A percentile compares a stretch with the other conserved stretches of the same genome.
Conservation (phyloP, 805 yeast genomes). For the Suhomyces xylopsoci region DNA sequence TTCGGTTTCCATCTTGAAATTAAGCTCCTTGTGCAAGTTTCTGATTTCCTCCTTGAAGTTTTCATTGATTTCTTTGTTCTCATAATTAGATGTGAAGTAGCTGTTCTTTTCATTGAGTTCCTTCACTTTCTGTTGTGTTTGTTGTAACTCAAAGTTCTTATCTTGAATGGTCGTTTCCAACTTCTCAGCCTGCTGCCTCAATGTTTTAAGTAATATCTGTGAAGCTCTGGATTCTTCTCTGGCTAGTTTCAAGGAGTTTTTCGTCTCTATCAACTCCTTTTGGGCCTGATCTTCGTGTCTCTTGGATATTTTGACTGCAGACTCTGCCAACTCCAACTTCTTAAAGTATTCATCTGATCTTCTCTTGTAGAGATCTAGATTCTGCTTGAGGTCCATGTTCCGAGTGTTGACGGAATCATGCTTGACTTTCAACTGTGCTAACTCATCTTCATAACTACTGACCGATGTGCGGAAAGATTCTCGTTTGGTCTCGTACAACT, state of each 20-base stretch:
- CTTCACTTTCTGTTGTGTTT: conserved; percentile 45
- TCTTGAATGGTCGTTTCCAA: conserved; percentile 58
- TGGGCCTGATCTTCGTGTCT: conserved; percentile 56
- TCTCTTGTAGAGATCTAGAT: conserved; percentile 58
- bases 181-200: conserved; percentile 48
- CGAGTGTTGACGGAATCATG: conserved; percentile 56
- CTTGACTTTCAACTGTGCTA: conserved; percentile 52
- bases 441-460: conserved; percentile 34
- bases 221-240: conserved; percentile 53
- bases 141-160: conserved; percentile 52
- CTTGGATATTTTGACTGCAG: conserved; percentile 60
- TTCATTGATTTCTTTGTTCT: conserved; percentile 39
- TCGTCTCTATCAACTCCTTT: conserved; percentile 46
- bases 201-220: conserved; percentile 51
- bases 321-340: conserved; percentile 76
- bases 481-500: conserved; percentile 41
- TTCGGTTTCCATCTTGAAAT: conserved; percentile 57
- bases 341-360: conserved; percentile 72
- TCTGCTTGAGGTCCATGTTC: conserved; percentile 52
- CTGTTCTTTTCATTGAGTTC: conserved; percentile 55
- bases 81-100: conserved; percentile 48
- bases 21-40: conserved; percentile 50
- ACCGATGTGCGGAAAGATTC: conserved; percentile 36
- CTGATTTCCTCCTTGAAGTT: conserved; percentile 52
- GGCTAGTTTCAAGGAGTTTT: conserved; percentile 42